These are phyloP conservation scores for Cyberlindnera euphorbiiphila DNA, from an alignment of 805 yeast species.

Conservation along the genomic window DNA sequence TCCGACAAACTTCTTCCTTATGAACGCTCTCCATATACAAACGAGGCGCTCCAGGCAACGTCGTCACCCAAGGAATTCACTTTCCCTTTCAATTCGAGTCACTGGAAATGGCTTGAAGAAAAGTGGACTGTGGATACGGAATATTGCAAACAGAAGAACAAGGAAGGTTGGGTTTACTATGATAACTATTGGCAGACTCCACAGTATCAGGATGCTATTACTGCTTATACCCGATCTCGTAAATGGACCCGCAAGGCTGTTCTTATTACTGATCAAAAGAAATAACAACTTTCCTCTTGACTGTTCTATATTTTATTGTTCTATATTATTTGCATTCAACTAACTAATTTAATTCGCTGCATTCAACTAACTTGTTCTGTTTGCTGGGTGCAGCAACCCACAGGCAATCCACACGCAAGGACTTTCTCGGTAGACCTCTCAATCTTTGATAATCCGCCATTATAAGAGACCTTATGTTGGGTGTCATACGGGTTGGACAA, in stretches of 20 bases:
- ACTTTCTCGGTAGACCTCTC: no score
- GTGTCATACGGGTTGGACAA: no score
- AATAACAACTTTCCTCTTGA: no score
- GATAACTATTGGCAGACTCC: conserved; percentile 48
- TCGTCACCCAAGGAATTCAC: conserved; percentile 35
- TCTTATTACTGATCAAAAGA: conserved; percentile 15
- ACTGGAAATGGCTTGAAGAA: conserved; percentile 58
- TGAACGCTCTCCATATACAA: conserved; percentile 48
- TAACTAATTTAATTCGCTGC: no score
- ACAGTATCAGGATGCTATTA: conserved; percentile 39
- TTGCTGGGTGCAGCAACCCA: no score
- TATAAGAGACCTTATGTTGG: no score
- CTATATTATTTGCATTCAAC: no score
- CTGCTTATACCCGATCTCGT: conserved; percentile 49
- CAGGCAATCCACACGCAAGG: no score
- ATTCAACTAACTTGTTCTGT: no score
- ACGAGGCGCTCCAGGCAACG: conserved; percentile 33
- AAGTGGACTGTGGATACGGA: conserved; percentile 45
- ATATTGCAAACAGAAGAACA: conserved; percentile 34
- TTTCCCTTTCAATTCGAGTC: conserved; percentile 43
- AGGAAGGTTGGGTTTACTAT: conserved; percentile 52
- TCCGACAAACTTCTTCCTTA: conserved; percentile 44
- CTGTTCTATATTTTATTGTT: no score
- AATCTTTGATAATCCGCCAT: no score
- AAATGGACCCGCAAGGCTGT: conserved; percentile 48